These are phyloP conservation scores for Paramyrothecium sp. DNA, from an alignment of 2,329 filamentous ascomycete genomes.

Conservation along the genomic window DNA sequence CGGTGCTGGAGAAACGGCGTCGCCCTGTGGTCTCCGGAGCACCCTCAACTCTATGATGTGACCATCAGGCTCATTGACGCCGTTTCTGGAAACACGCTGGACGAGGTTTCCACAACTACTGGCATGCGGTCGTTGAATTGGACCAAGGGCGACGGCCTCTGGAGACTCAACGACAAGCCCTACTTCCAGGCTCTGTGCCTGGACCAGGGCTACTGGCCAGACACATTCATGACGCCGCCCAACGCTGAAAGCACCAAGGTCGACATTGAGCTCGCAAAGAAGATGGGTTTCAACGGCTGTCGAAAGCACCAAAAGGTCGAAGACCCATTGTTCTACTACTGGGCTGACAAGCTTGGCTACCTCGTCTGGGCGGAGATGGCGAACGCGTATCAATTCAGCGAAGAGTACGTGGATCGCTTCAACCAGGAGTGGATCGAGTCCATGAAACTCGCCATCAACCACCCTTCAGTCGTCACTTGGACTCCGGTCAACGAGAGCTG, in stretches of 20 bases:
- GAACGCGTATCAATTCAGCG: conserved; percentile 62
- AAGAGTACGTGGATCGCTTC: conserved; percentile 58
- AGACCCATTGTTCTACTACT: conserved; percentile 59
- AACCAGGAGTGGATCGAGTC: conserved; percentile 64
- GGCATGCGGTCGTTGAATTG: conserved; percentile 62
- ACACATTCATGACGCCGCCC: conserved; percentile 59
- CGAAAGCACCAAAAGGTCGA: conserved; percentile 66
- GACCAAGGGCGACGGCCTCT: conserved; percentile 55
- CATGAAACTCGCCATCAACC: conserved; percentile 63
- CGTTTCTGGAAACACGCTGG: conserved; percentile 37
- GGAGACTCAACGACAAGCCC: conserved; percentile 57
- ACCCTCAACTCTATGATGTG: conserved; percentile 56
- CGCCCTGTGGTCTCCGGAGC: conserved; percentile 62
- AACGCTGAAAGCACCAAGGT: conserved; percentile 39
- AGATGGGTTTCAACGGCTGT: conserved; percentile 64
- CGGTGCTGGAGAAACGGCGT: conserved; percentile 50
- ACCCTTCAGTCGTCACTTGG: conserved; percentile 64
- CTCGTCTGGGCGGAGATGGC: conserved; percentile 66
- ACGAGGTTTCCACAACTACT: conserved; percentile 57
- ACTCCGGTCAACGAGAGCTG: conserved; percentile 65
- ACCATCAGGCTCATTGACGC: conserved; percentile 49
- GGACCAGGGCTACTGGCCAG: conserved; percentile 64
- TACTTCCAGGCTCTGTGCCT: conserved; percentile 60
- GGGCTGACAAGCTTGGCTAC: conserved; percentile 59
- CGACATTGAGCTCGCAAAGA: conserved; percentile 56